Percentiles rank a stretch among this genome's conserved stretches.
These are phyloP conservation scores for Plasmodium vinckei DNA, from an alignment of 169 alveolate genomes.

Conservation along the genomic window DNA sequence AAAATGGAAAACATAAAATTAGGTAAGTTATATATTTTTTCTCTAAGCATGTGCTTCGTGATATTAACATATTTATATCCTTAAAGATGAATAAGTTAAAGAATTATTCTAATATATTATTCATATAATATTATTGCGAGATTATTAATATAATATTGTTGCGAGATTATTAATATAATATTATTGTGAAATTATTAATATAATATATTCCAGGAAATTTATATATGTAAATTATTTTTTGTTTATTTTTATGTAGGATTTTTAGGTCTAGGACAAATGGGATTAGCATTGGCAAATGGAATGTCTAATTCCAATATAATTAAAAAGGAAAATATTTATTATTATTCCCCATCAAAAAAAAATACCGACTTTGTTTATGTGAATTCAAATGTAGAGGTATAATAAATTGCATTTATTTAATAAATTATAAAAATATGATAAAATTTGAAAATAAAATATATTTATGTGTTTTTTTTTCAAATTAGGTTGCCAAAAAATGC, in stretches of 20 bases:
- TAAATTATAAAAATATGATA: neutral
- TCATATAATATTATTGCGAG: too few relatives aligned
- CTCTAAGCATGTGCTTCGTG: neutral
- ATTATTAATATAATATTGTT: too few relatives aligned
- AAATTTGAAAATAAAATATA: slow-evolving; percentile 6
- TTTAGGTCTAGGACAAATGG: slow-evolving; percentile 74
- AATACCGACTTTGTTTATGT: slow-evolving; percentile 8
- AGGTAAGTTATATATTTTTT: slow-evolving; percentile 44
- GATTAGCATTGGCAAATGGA: slow-evolving; percentile 73
- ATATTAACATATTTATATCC: neutral
- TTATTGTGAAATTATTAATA: too few relatives aligned
- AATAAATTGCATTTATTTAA: neutral
- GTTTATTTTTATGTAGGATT: slow-evolving; percentile 26
- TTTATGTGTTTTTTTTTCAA: slow-evolving; percentile 1
- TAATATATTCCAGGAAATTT: too few relatives aligned
- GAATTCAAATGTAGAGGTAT: slow-evolving; percentile 35
- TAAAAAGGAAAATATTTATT: slow-evolving; percentile 48
- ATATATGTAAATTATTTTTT: too few relatives aligned
- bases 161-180: too few relatives aligned
- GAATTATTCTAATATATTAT: too few relatives aligned
- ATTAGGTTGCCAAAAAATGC: slow-evolving; percentile 31
- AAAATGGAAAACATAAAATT: slow-evolving; percentile 62
- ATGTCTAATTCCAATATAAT: slow-evolving; percentile 33
- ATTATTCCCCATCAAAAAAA: slow-evolving; percentile 44
- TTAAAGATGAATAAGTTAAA: too few relatives aligned